Evolutionary conservation across 2,329 filamentous ascomycete genomes (phyloP), one percentile per base, ranked within the genome.

Genomic region (Phaeoacremonium minimum): DNA sequence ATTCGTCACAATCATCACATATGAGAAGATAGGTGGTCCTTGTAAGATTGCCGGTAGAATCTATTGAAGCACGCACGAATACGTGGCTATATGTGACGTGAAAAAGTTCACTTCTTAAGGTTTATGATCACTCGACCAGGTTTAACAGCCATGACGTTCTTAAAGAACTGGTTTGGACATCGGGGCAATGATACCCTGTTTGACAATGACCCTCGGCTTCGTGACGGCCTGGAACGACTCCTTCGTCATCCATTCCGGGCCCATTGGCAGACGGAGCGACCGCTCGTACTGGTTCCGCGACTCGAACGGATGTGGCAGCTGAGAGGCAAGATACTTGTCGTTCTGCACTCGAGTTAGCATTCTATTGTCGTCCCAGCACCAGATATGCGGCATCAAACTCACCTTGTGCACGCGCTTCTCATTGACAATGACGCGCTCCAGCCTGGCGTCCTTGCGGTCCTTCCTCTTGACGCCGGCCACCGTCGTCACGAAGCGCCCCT

Each of bases 161-260:
- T n/a, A 26, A 9, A 26, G 2, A n/a, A 26, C 22, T 26, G 91
- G 91, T 66, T 85, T 90, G 40, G 83, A 80, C 77, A 98, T 87
- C 28, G 93, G 86, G 51, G 80, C 76, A 61, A 98, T 89, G 47
- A 94, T 74, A 32, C 93, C 93, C 65, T 90, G 87, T 71, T 95
- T 96, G 59, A 95, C 69, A 60, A 97, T 71, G 47, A 97, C 77
- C 51, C 88, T 80, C 40, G 93, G 93, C 75, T 91, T 95, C 41
- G 86, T 95, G 43, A 78, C 78, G 50, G 85, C 80, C 69, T 97
- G 90, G 74, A 93, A 93, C 12, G 85, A 88, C 67, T 88, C 81
- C 75, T 95, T 96, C n/a, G 91, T 97, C 49, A 83, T 81, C 90
- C 91, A 98, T 63, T 98, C 91, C 13, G 85, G 87, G 2, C 93